Evolutionary conservation across 164 flowering plant species (phyloP).

Genomic region (Magnolia sinica): DNA sequence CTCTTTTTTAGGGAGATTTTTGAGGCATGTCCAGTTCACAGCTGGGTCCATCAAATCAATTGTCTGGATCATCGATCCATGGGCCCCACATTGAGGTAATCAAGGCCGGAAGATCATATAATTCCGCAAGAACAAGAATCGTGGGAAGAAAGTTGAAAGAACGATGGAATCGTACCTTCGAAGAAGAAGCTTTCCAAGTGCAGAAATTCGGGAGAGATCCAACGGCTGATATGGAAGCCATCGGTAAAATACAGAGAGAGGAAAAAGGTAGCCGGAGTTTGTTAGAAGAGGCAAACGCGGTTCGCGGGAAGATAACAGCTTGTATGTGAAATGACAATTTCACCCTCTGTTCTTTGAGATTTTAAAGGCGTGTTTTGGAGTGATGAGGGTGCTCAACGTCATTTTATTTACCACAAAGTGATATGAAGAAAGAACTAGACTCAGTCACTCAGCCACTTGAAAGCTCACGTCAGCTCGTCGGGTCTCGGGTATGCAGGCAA

Average conservation of each 20-base stretch:
- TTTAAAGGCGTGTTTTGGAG: neutral
- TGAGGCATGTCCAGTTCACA: too few species aligned
- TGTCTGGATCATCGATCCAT: neutral
- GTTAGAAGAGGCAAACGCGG: constrained; percentile 8
- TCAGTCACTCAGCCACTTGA: neutral
- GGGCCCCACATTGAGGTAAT: neutral
- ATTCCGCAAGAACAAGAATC: too few species aligned
- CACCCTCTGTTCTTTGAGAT: neutral
- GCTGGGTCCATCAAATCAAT: neutral
- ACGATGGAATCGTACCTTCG: too few species aligned
- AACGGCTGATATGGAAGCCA: constrained; percentile 40
- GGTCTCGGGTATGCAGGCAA: too few species aligned
- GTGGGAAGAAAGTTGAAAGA: too few species aligned
- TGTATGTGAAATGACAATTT: neutral
- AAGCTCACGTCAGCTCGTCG: too few species aligned
- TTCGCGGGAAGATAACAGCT: constrained; percentile 56
- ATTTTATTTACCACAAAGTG: neutral
- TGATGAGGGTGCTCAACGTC: neutral
- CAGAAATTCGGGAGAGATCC: constrained; percentile 22
- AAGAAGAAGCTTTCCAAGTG: neutral
- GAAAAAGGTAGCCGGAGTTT: constrained; percentile 1
- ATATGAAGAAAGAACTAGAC: neutral
- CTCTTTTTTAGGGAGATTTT: neutral
- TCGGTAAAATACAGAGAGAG: neutral
- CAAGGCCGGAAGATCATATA: neutral